phyloP scores from a whole-genome alignment of 495 filamentous ascomycete genomes.

The Clohesyomyces aquaticus region DNA sequence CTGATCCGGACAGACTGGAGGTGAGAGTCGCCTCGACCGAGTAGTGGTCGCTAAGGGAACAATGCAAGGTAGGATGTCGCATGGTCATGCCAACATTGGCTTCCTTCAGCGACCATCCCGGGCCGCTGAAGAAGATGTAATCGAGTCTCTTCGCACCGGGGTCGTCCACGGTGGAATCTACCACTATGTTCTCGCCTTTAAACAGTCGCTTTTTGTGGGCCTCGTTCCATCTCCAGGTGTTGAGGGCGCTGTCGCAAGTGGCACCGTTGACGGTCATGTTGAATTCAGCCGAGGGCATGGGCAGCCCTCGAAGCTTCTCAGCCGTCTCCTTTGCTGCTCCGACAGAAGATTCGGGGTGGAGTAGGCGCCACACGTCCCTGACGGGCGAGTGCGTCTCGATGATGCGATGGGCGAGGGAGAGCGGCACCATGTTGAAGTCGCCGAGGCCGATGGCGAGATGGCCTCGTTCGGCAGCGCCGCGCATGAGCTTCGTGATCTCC shows the following conservation, averaged over 20 bases:
- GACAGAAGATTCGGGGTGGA: conserved; percentile 79
- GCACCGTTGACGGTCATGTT: conserved; percentile 81
- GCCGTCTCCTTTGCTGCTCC: conserved; percentile 67
- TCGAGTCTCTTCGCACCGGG: conserved; percentile 83
- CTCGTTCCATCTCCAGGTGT: conserved; percentile 92
- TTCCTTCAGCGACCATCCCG: conserved; percentile 67
- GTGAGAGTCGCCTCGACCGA: conserved; percentile 72
- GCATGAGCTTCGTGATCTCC: conserved; percentile 91
- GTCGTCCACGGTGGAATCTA: conserved; percentile 66
- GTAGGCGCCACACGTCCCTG: conserved; percentile 75
- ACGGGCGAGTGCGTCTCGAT: conserved; percentile 80
- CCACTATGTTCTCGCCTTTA: conserved; percentile 58
- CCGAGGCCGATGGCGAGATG: conserved; percentile 84
- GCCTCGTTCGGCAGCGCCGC: conserved; percentile 79
- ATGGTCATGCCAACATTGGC: conserved; percentile 78
- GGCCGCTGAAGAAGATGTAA: conserved; percentile 76
- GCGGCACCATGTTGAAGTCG: conserved; percentile 93
- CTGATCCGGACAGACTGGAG: conserved; percentile 14
- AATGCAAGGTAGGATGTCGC: conserved; percentile 77
- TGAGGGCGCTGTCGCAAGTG: conserved; percentile 81
- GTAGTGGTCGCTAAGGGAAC: conserved; percentile 92
- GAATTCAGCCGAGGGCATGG: conserved; percentile 70
- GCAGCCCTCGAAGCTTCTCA: conserved; percentile 60
- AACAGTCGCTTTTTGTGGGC: conserved; percentile 60
- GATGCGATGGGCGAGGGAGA: conserved; percentile 83